Evolutionary conservation across 2,329 filamentous ascomycete genomes (phyloP), one percentile per base, ranked within the genome.

Genomic region (Cylindrodendrum hubeiense): DNA sequence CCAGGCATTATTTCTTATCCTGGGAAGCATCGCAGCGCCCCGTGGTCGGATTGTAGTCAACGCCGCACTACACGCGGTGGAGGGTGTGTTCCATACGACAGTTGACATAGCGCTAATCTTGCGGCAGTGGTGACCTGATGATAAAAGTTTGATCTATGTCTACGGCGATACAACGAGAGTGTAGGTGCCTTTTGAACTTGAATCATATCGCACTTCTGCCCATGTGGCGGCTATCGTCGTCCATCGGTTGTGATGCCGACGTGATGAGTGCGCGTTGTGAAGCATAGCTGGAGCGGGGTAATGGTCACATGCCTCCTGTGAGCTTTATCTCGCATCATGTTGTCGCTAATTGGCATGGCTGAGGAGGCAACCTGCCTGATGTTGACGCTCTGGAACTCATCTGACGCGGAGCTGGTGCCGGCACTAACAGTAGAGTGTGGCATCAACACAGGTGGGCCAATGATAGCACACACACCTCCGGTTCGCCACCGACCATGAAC

Each of bases 241-340:
- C 52, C 53, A 52, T 58, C 60, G 60, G 60, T 63, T 63, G 39
- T 51, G 34, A 51, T 63, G 53, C 60, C 60, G 60, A 63, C 28
- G 5, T 28, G 15, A 53, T 22, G n/a, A 53, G n/a, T 41, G 34
- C 50, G 39, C 33, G 53, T 53, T 22, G 44, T 52, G 46, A 28
- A 57, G 47, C 19, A 58, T 46, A 47, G 15, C 37, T 41, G 28
- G 53, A 58, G 60, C 60, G 60, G 60, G 60, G 60, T 63, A 58
- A 51, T 41, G 22, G 47, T 58, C 60, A 57, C 60, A 63, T 63
- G 60, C 51, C 53, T 39, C 26, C 22, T 41, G 34, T 13, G 53
- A 51, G 43, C 46, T 47, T 26, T 57, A 33, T 33, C 54, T 39
- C 53, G 53, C 60, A 63, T 28, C 44, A 53, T 26, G 17, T 58